Conservation (phyloP, 2,329 filamentous ascomycete genomes). For the Akanthomyces lecanii region DNA sequence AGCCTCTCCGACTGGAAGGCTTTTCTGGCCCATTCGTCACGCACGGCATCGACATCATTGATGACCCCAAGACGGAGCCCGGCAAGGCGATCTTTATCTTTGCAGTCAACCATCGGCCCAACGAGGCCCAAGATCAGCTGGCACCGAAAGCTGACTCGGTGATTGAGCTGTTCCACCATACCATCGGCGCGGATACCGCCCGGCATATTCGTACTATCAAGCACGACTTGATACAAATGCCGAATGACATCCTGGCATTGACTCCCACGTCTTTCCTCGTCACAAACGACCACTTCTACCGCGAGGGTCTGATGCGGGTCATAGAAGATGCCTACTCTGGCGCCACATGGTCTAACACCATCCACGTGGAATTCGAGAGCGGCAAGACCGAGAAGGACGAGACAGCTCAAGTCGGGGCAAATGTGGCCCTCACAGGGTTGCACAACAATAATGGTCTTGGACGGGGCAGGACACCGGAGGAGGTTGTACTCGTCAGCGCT, state of each 20-base stretch:
- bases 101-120: slow-evolving; percentile 56
- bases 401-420: slow-evolving; percentile 36
- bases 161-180: slow-evolving; percentile 55
- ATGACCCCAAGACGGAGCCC: slow-evolving; percentile 36
- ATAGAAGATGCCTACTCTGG: slow-evolving; percentile 43
- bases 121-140: slow-evolving; percentile 31
- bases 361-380: slow-evolving; percentile 39
- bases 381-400: slow-evolving; percentile 25
- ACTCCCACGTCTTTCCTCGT: slow-evolving; percentile 49
- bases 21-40: slow-evolving; percentile 53
- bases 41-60: slow-evolving; percentile 58
- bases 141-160: slow-evolving; percentile 44
- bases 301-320: slow-evolving; percentile 40
- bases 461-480: slow-evolving; percentile 38
- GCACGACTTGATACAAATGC: slow-evolving; percentile 50
- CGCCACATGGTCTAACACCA: slow-evolving; percentile 45
- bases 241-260: slow-evolving; percentile 53
- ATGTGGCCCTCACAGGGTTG: slow-evolving; percentile 40
- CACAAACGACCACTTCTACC: slow-evolving; percentile 57
- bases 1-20: slow-evolving; percentile 43
- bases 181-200: slow-evolving; percentile 37
- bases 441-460: slow-evolving; percentile 56
- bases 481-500: slow-evolving; percentile 42
- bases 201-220: slow-evolving; percentile 49
- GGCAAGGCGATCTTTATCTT: slow-evolving; percentile 52